Base-by-base conservation (phyloP, 129 eudicot genomes). In the Smallanthus sonchifolius region DNA sequence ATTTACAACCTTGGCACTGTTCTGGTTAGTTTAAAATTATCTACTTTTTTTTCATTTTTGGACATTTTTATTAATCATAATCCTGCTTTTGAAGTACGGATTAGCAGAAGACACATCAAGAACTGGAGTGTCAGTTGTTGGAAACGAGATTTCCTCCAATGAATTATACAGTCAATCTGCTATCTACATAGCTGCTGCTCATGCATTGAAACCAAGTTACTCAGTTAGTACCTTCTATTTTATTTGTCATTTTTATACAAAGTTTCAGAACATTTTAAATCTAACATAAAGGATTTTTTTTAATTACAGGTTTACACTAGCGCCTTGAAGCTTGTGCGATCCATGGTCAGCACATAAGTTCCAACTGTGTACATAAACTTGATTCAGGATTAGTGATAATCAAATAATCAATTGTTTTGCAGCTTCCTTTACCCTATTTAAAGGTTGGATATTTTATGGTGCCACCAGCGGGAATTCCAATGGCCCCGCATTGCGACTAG, bases 61-160 rank as follows among this genome's bases (percentile, higher is more conserved):
- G 10, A 10, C 20, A 17, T 32, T 61, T 51, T 48, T 61, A n/a
- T 32, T 34, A 34, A 15, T 55, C 63, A 48, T 17, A 37, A 17
- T 65, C 42, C 44, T 45, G 60, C 5, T 32, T 76, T 49, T 82
- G 84, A 84, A 87, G 92, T 93, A 93, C 72, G 98, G 96, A 63
- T 83, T 90, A 86, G 96, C 97, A 67, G 96, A 93, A 75, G 98
- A 93, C 84, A 86, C 90, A n/a, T 85, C 95, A 61, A 87, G 97
- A 90, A 82, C 93, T 34, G 98, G 98, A 20, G 90, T 88, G 54
- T 39, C 81, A 79, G 35, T 75, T 57, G 48, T 76, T 40, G 82
- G 84, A 45, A 83, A 87, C 65, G 95, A 90, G 45, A 74, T 84
- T 67, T 83, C 93, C 62, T 83, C 87, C 24, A 83, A 85, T 77